Conservation (phyloP, 371 early-diverging fungal genomes). For the Mortierella sp. region DNA sequence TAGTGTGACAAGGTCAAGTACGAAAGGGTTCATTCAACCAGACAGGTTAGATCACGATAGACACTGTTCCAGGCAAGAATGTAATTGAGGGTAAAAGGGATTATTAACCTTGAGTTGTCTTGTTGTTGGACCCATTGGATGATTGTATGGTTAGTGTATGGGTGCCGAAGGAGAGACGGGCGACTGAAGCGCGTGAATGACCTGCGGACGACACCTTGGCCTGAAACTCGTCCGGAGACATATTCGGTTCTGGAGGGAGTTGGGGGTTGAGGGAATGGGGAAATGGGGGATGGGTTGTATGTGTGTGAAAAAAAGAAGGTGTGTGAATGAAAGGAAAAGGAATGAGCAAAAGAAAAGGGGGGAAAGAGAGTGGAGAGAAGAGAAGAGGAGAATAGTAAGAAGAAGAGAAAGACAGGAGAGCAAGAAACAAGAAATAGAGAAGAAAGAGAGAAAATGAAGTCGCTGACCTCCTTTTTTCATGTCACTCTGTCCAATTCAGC, state of each 20-base stretch:
- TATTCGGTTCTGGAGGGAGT: background rate
- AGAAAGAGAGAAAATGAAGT: background rate
- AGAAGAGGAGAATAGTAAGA: background rate
- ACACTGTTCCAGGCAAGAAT: background rate
- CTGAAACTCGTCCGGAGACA: conserved; percentile 1
- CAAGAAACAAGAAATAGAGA: too few species aligned
- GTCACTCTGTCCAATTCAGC: too few species aligned
- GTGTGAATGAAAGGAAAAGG: background rate
- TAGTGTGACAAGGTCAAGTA: background rate
- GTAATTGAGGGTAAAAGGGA: too few species aligned
- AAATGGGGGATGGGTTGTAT: background rate
- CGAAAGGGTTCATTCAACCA: background rate
- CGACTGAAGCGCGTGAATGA: background rate
- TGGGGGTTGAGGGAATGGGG: too few species aligned
- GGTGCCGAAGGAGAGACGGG: background rate
- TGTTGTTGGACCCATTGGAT: background rate
- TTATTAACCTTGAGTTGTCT: background rate
- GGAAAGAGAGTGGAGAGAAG: background rate
- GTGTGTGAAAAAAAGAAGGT: too few species aligned
- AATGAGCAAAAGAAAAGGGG: background rate
- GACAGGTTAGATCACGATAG: too few species aligned
- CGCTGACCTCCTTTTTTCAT: too few species aligned
- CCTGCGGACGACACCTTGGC: background rate
- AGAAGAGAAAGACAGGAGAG: background rate
- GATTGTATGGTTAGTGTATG: background rate